phyloP scores from a whole-genome alignment of 2,329 filamentous ascomycete genomes.

The Cordyceps militaris region DNA sequence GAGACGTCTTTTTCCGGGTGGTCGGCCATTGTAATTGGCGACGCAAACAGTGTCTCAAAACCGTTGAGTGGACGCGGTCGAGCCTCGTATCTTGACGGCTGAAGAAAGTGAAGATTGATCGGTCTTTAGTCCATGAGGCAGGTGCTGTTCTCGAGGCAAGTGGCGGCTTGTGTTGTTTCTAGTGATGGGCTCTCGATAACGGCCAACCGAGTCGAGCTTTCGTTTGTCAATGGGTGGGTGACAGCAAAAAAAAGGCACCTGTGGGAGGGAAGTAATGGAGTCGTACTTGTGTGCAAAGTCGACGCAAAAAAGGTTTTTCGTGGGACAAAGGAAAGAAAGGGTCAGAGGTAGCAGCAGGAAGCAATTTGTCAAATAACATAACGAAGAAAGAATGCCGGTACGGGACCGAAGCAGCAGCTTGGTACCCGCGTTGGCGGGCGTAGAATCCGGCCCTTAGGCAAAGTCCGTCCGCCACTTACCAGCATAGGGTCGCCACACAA shows the following conservation, averaged over 20 bases:
- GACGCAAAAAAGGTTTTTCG: too few species aligned
- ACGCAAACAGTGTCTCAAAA: not conserved
- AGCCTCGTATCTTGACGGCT: not conserved
- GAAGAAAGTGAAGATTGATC: not conserved
- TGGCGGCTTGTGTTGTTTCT: not conserved
- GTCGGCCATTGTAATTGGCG: slow-evolving; percentile 2
- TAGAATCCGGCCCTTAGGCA: slow-evolving; percentile 7
- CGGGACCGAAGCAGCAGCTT: slow-evolving; percentile 8
- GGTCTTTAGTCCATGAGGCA: not conserved
- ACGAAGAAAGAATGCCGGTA: not conserved
- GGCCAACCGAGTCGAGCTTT: not conserved
- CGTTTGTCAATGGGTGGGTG: too few species aligned
- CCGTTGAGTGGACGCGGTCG: not conserved
- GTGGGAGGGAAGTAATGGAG: not conserved
- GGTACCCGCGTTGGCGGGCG: not conserved
- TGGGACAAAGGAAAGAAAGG: not conserved
- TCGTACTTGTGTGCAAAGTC: not conserved
- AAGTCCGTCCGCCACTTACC: slow-evolving; percentile 3
- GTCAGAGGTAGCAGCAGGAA: not conserved
- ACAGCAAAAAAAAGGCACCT: not conserved
- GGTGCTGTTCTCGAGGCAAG: not conserved
- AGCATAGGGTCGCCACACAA: slow-evolving; percentile 3
- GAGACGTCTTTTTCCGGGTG: not conserved
- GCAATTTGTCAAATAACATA: not conserved
- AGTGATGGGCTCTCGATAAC: too few species aligned